Conservation (phyloP, 2,329 filamentous ascomycete species). For the Chrysosphaeria jannelii region DNA sequence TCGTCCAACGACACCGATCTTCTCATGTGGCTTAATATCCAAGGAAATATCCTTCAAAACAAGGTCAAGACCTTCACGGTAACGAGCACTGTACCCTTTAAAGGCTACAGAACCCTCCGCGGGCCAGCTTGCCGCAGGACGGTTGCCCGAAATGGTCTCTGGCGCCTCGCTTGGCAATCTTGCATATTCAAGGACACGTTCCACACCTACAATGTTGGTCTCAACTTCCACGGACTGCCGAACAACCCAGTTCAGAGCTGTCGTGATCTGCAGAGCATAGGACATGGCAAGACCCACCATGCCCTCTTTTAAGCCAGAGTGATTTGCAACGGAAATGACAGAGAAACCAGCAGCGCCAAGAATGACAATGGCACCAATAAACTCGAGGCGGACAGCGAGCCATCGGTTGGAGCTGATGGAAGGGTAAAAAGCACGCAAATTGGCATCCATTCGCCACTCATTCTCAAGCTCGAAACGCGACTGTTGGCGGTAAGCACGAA, state of each 20-base stretch:
- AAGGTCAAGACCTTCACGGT: conserved; percentile 65
- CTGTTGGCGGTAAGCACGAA: conserved; percentile 79
- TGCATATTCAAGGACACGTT: conserved; percentile 90
- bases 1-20: conserved; percentile 88
- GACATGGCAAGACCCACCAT: conserved; percentile 85
- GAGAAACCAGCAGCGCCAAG: conserved; percentile 57
- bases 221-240: conserved; percentile 98
- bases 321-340: conserved; percentile 46
- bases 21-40: conserved; percentile 84
- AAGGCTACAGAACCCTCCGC: conserved; percentile 68
- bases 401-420: conserved; percentile 85
- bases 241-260: conserved; percentile 96
- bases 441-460: conserved; percentile 89
- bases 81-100: conserved; percentile 79
- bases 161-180: conserved; percentile 74
- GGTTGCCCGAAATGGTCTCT: conserved; percentile 66
- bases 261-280: conserved; percentile 87
- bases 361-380: conserved; percentile 85
- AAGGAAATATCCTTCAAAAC: conserved; percentile 82
- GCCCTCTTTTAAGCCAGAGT: conserved; percentile 33
- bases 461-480: conserved; percentile 73
- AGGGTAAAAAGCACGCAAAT: conserved; percentile 80
- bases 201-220: conserved; percentile 98
- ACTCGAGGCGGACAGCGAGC: conserved; percentile 83
- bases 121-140: conserved; percentile 77